phyloP scores from a whole-genome alignment of 1,284 basidiomycete species.

The Pascua guehoae region DNA sequence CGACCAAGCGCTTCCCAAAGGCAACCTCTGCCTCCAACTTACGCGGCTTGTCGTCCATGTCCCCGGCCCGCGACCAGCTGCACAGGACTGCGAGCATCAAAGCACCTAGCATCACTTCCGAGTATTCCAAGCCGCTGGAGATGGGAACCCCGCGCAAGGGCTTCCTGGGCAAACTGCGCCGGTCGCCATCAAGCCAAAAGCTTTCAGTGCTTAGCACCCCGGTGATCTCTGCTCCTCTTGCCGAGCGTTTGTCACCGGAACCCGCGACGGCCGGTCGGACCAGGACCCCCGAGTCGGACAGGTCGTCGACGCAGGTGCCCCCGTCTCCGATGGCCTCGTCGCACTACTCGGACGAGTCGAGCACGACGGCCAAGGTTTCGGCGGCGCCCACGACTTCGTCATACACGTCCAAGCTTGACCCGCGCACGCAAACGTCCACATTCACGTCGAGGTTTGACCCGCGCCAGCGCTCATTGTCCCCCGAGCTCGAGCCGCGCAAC shows the following conservation, averaged over 20 bases:
- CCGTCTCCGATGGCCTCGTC: neutral
- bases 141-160: too few species aligned
- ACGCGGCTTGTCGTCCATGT: neutral
- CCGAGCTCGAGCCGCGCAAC: neutral
- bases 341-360: neutral
- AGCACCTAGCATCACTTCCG: neutral
- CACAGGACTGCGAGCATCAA: neutral
- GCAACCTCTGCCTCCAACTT: neutral
- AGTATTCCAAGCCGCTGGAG: too few species aligned
- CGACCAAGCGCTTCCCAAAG: neutral
- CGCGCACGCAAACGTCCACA: too few species aligned
- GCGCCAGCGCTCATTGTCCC: neutral
- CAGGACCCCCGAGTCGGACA: too few species aligned
- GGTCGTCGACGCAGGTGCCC: neutral
- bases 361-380: neutral
- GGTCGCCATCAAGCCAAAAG: too few species aligned
- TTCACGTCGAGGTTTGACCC: slow-evolving; percentile 10
- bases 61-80: neutral
- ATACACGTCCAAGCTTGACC: neutral
- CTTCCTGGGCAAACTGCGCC: too few species aligned
- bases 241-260: too few species aligned
- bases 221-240: too few species aligned
- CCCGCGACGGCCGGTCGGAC: too few species aligned
- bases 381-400: neutral
- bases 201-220: too few species aligned